These are phyloP conservation scores for Aspergillus uvarum DNA, from an alignment of 2,329 filamentous ascomycete genomes.

Conservation along the genomic window DNA sequence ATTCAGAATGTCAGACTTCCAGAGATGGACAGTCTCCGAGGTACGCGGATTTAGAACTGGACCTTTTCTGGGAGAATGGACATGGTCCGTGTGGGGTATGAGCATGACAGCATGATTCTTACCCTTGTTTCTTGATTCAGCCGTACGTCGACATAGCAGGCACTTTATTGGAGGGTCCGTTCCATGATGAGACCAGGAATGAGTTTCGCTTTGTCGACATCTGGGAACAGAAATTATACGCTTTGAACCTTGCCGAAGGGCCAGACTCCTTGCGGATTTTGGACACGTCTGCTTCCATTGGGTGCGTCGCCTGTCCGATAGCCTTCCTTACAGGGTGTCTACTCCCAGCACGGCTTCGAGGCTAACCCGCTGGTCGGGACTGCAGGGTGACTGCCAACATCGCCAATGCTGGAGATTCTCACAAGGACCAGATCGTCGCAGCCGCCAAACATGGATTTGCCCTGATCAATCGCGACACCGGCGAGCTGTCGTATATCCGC, in stretches of 20 bases:
- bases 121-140: conserved; percentile 23
- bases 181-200: conserved; percentile 38
- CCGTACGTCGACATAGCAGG: conserved; percentile 42
- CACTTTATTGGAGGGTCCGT: conserved; percentile 44
- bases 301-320: conserved; percentile 36
- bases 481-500: conserved; percentile 56
- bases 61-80: neutral
- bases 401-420: conserved; percentile 51
- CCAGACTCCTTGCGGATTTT: conserved; percentile 58
- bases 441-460: conserved; percentile 81
- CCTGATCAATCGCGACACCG: conserved; percentile 66
- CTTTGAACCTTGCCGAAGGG: conserved; percentile 64
- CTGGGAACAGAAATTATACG: conserved; percentile 71
- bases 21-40: conserved; percentile 51
- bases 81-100: neutral
- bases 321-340: neutral
- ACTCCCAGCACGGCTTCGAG: conserved; percentile 19
- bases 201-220: conserved; percentile 63
- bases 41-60: conserved; percentile 23
- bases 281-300: conserved; percentile 59
- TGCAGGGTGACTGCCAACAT: conserved; percentile 75
- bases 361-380: conserved; percentile 44
- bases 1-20: conserved; percentile 34
- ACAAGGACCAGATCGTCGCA: conserved; percentile 67
- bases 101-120: conserved; percentile 7